Conservation (phyloP, 2,329 filamentous ascomycete genomes). For the Dothidotthia symphoricarpi region DNA sequence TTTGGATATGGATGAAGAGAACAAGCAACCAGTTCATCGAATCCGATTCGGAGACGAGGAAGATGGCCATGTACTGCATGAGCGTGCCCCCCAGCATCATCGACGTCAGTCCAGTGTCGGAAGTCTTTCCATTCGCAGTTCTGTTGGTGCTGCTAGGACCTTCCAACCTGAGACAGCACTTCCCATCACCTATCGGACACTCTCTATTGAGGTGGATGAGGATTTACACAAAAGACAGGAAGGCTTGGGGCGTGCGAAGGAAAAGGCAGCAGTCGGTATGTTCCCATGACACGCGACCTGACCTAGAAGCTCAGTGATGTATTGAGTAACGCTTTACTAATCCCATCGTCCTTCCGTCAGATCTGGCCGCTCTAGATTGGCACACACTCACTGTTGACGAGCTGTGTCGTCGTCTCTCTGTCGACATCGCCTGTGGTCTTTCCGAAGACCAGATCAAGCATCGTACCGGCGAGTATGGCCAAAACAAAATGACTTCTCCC, state of each 20-base stretch:
- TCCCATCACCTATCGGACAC: slow-evolving; percentile 46
- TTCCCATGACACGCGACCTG: neutral
- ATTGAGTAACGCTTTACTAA: slow-evolving; percentile 14
- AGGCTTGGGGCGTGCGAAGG: slow-evolving; percentile 32
- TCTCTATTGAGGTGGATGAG: slow-evolving; percentile 47
- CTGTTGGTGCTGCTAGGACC: slow-evolving; percentile 31
- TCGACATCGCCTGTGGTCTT: slow-evolving; percentile 58
- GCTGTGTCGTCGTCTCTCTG: slow-evolving; percentile 59
- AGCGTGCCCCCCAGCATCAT: slow-evolving; percentile 19
- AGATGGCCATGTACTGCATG: slow-evolving; percentile 27
- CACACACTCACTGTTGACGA: slow-evolving; percentile 61
- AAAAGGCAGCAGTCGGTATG: slow-evolving; percentile 37
- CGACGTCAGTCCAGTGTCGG: slow-evolving; percentile 37
- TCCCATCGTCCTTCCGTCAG: slow-evolving; percentile 6
- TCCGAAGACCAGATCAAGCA: slow-evolving; percentile 57
- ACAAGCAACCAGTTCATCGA: slow-evolving; percentile 18
- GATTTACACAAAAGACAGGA: slow-evolving; percentile 29
- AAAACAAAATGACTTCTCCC: slow-evolving; percentile 65
- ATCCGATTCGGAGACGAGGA: slow-evolving; percentile 35
- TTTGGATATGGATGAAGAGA: slow-evolving; percentile 29
- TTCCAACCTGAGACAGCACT: slow-evolving; percentile 46
- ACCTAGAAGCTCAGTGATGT: no score
- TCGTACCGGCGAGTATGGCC: slow-evolving; percentile 60
- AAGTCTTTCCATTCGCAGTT: slow-evolving; percentile 38
- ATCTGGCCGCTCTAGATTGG: slow-evolving; percentile 61